These are phyloP conservation scores for Oryza glumipatula DNA, from an alignment of 176 grass and related monocot species.

Conservation along the genomic window DNA sequence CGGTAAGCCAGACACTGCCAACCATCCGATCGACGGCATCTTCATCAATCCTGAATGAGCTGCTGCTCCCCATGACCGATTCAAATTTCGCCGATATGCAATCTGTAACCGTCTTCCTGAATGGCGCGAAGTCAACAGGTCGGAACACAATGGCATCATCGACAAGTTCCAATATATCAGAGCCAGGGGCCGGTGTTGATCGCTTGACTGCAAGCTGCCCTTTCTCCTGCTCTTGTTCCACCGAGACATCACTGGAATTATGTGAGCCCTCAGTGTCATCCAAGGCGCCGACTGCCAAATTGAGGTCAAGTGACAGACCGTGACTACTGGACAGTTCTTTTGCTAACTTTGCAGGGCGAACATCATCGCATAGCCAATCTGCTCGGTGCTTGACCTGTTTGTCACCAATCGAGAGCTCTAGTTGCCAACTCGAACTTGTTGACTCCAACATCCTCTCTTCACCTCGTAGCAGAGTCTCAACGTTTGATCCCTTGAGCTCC, in stretches of 20 bases:
- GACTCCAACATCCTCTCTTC: constrained; percentile 76
- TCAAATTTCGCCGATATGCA: constrained; percentile 68
- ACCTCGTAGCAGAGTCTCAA: constrained; percentile 50
- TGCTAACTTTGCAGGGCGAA: constrained; percentile 60
- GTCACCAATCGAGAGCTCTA: constrained; percentile 71
- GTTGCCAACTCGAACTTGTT: constrained; percentile 61
- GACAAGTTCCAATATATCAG: constrained; percentile 61
- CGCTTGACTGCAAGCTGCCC: constrained; percentile 52
- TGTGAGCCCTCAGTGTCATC: constrained; percentile 79
- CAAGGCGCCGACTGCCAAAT: constrained; percentile 63
- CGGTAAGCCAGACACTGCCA: constrained; percentile 60
- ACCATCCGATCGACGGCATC: constrained; percentile 77
- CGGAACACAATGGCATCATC: constrained; percentile 77
- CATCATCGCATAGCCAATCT: constrained; percentile 65
- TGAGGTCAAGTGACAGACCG: constrained; percentile 78
- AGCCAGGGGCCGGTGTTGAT: constrained; percentile 50
- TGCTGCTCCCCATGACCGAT: constrained; percentile 45
- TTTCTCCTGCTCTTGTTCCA: constrained; percentile 91
- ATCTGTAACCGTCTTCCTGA: constrained; percentile 61
- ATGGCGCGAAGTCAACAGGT: constrained; percentile 66
- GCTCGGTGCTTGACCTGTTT: constrained; percentile 68
- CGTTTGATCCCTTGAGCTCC: constrained; percentile 50
- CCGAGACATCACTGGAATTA: constrained; percentile 86
- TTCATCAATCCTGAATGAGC: constrained; percentile 73
- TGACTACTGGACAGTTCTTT: constrained; percentile 57